These are phyloP conservation scores for Cryphonectria parasitica DNA, from an alignment of 2,329 filamentous ascomycete genomes.

Conservation along the genomic window DNA sequence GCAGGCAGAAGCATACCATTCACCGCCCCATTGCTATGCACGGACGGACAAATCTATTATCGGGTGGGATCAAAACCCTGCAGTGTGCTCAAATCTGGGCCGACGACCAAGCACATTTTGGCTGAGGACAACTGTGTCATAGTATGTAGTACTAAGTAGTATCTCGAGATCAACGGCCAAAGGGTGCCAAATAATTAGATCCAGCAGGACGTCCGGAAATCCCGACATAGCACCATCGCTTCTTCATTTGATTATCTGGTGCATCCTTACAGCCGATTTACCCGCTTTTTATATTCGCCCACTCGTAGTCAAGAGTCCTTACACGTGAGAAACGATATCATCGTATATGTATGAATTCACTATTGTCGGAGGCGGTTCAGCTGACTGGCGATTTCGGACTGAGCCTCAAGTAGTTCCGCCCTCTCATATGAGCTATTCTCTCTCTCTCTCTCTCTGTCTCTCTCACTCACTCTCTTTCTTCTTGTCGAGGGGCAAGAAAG, in stretches of 20 bases:
- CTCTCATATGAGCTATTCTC: too few species aligned
- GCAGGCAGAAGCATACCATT: neutral
- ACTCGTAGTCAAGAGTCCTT: neutral
- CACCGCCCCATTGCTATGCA: too few species aligned
- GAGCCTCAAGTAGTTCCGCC: slow-evolving; percentile 15
- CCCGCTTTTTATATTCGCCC: neutral
- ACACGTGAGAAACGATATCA: neutral
- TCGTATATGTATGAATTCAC: slow-evolving; percentile 45
- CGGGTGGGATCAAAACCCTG: too few species aligned
- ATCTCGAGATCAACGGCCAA: neutral
- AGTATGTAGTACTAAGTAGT: neutral
- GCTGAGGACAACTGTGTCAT: too few species aligned
- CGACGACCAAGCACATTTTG: too few species aligned
- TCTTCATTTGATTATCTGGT: neutral
- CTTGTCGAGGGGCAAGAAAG: too few species aligned
- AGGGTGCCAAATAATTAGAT: neutral
- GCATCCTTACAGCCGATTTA: neutral
- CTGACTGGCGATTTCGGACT: slow-evolving; percentile 18
- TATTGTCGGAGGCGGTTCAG: slow-evolving; percentile 54
- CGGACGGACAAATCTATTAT: too few species aligned
- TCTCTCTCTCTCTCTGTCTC: too few species aligned
- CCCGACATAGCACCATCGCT: too few species aligned
- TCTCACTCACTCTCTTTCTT: too few species aligned
- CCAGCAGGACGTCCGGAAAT: neutral
- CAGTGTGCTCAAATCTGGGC: neutral